phyloP scores from a whole-genome alignment of 495 filamentous ascomycete species.

The Glonium stellatum region DNA sequence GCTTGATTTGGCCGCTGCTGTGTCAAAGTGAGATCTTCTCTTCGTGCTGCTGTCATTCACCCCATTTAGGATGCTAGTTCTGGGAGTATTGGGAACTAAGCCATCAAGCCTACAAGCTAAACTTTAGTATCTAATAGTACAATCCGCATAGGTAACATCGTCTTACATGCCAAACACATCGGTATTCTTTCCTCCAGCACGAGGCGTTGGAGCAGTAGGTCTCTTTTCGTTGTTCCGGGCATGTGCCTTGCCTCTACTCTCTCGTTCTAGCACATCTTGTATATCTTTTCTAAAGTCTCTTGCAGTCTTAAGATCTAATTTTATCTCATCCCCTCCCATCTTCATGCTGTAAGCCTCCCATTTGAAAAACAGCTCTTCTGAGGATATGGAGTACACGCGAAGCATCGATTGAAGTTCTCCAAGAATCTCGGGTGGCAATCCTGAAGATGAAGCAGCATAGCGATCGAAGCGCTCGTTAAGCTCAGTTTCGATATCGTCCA shows the following conservation, averaged over 20 bases:
- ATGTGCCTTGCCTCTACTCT: slow-evolving; percentile 53
- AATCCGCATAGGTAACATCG: slow-evolving; percentile 9
- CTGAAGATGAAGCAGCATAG: slow-evolving; percentile 32
- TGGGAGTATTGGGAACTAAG: slow-evolving; percentile 67
- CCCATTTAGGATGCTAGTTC: slow-evolving; percentile 37
- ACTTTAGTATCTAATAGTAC: slow-evolving; percentile 1
- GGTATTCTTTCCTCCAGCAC: slow-evolving; percentile 46
- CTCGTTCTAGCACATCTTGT: slow-evolving; percentile 73
- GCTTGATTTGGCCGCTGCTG: slow-evolving; percentile 49
- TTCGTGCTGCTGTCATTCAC: slow-evolving; percentile 52
- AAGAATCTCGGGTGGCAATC: slow-evolving; percentile 63
- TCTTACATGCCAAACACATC: slow-evolving; percentile 83
- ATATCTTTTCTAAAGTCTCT: slow-evolving; percentile 77
- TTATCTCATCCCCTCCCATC: slow-evolving; percentile 71
- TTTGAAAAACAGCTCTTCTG: slow-evolving; percentile 88
- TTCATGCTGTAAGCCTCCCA: slow-evolving; percentile 97
- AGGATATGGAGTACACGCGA: slow-evolving; percentile 64
- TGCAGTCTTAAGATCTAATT: slow-evolving; percentile 59
- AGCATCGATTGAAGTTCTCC: slow-evolving; percentile 77
- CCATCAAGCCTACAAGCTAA: slow-evolving; percentile 62
- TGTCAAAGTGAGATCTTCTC: slow-evolving; percentile 55
- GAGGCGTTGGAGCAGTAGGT: slow-evolving; percentile 54
- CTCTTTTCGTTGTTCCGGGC: slow-evolving; percentile 58
- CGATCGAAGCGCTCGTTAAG: slow-evolving; percentile 25
- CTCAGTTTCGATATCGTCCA: slow-evolving; percentile 30